A percentile compares a stretch with the other conserved stretches of the same genome.
phyloP scores from a whole-genome alignment of 2,329 filamentous ascomycete genomes.

The Fusarium transvaalense region DNA sequence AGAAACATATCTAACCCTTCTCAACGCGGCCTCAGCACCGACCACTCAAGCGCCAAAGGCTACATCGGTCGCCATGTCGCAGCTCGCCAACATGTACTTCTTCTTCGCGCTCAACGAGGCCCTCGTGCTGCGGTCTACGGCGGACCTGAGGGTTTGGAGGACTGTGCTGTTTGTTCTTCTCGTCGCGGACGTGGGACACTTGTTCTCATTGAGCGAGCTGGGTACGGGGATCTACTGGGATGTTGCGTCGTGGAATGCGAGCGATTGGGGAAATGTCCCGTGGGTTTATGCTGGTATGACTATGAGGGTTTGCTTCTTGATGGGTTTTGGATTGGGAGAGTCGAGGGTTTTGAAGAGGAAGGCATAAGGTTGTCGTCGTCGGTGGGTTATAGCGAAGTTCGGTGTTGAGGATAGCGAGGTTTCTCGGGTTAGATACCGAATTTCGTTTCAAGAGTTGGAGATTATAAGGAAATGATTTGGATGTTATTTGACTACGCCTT shows the following conservation, averaged over 20 bases:
- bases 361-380: constrained; percentile 20
- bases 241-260: constrained; percentile 72
- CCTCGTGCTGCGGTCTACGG: constrained; percentile 76
- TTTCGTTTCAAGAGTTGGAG: not conserved
- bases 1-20: constrained; percentile 72
- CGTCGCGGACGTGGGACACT: constrained; percentile 81
- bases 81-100: constrained; percentile 83
- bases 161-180: constrained; percentile 75
- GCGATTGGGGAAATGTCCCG: constrained; percentile 75
- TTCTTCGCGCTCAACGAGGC: constrained; percentile 83
- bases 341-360: constrained; percentile 46
- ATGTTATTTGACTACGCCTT: constrained; percentile 12
- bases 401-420: constrained; percentile 19
- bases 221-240: constrained; percentile 75
- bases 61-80: constrained; percentile 76
- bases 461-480: constrained; percentile 7
- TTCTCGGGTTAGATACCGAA: constrained; percentile 39
- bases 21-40: constrained; percentile 64
- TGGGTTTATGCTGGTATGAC: constrained; percentile 77
- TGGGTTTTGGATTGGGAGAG: constrained; percentile 64
- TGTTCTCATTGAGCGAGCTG: constrained; percentile 73
- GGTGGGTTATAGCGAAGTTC: constrained; percentile 9
- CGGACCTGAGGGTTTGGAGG: constrained; percentile 77
- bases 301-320: constrained; percentile 70
- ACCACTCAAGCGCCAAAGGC: constrained; percentile 63